phyloP scores from a whole-genome alignment of 192 early-diverging fungal genomes.

The Neocallimastix lanati region DNA sequence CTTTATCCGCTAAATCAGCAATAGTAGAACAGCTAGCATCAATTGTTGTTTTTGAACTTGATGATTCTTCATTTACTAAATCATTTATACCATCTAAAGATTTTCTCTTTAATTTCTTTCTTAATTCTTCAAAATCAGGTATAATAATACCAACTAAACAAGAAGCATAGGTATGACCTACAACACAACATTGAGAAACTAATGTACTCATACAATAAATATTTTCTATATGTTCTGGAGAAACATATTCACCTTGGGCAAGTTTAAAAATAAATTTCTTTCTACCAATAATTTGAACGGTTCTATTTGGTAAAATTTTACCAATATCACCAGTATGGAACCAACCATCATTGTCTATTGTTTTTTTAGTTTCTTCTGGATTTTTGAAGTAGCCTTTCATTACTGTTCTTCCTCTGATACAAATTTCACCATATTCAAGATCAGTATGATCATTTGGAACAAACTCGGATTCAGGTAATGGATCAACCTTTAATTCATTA shows the following conservation, averaged over 20 bases:
- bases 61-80: background rate
- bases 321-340: background rate
- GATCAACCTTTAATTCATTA: background rate
- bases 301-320: background rate
- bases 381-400: background rate
- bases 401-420: background rate
- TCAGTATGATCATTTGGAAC: background rate
- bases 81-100: background rate
- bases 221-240: background rate
- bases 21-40: background rate
- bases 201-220: background rate
- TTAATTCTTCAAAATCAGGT: background rate
- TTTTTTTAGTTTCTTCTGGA: background rate
- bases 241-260: background rate
- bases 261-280: background rate
- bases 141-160: background rate
- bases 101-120: background rate
- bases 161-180: background rate
- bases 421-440: background rate
- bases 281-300: background rate
- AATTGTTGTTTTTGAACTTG: background rate
- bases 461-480: background rate
- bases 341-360: background rate
- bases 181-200: background rate
- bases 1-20: background rate